Evolutionary conservation across 371 early-diverging fungal genomes (phyloP).

Genomic region (Mortierella sp.): DNA sequence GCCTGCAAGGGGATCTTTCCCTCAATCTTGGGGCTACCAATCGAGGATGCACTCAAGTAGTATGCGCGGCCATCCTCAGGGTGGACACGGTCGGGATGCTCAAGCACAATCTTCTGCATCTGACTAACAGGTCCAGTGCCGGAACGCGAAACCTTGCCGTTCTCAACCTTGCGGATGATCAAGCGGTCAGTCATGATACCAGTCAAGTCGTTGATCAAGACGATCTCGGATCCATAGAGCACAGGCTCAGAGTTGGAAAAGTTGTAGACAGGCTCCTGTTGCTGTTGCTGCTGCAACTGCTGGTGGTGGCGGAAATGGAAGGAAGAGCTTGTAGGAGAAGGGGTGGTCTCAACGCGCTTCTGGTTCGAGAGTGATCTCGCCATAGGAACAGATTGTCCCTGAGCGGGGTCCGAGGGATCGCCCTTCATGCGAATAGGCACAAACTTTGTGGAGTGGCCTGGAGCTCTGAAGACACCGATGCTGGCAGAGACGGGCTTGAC

Average conservation of each 20-base stretch:
- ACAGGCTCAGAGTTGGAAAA: slow-evolving; percentile 58
- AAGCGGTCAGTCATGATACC: slow-evolving; percentile 76
- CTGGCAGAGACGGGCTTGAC: slow-evolving; percentile 52
- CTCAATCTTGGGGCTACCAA: slow-evolving; percentile 57
- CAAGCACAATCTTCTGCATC: slow-evolving; percentile 84
- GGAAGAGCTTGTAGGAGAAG: slow-evolving; percentile 9
- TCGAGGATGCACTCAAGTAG: slow-evolving; percentile 52
- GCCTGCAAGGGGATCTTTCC: slow-evolving; percentile 57
- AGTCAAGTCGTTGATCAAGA: slow-evolving; percentile 71
- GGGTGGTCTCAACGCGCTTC: slow-evolving; percentile 9
- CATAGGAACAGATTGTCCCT: slow-evolving; percentile 5
- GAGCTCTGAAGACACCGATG: slow-evolving; percentile 45
- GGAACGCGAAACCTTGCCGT: slow-evolving; percentile 71
- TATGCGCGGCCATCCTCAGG: slow-evolving; percentile 56
- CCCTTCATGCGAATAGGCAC: slow-evolving; percentile 59
- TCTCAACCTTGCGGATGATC: slow-evolving; percentile 83
- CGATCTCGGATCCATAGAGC: slow-evolving; percentile 77
- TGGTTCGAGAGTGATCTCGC: slow-evolving; percentile 14
- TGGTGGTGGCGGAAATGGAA: slow-evolving; percentile 44
- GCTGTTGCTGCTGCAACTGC: slow-evolving; percentile 44
- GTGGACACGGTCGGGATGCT: slow-evolving; percentile 61
- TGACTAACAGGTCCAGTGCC: slow-evolving; percentile 81
- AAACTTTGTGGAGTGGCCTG: slow-evolving; percentile 50
- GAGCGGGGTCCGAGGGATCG: slow-evolving; percentile 15
- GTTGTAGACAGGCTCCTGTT: slow-evolving; percentile 46